Base-by-base conservation (phyloP, 345 rosid genomes). In the Erucastrum elatum region DNA sequence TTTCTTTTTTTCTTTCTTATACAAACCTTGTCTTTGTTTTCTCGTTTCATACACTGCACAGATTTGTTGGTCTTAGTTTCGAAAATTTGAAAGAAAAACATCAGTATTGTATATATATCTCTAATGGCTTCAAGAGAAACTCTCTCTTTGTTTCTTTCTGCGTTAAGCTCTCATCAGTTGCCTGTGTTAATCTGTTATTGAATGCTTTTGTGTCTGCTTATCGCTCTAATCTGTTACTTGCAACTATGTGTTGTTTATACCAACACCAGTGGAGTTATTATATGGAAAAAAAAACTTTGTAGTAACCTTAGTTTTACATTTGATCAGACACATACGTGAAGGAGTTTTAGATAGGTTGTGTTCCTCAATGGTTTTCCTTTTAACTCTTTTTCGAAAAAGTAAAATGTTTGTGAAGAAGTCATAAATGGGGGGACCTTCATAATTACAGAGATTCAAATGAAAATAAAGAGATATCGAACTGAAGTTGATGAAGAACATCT, bases 101-200 rank as follows among this genome's bases (percentile, higher is more conserved):
- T 79, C 5, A 29, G 70, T 74, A 51, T 27, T 74, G 78, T 74
- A 75, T 77, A 86, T 79, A 86, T 79, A 86, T 10, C 30, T 71
- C 37, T 11, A 75, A 60, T 71, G 72, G 8, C 37, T 27, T 77
- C 39, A 53, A 58, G 21, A 58, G 11, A 71, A 44, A 64, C 68
- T 60, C 59, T 66, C 35, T 35, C 39, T 69, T 9, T 74, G 65
- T 30, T 51, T 51, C 27, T 74, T 16, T 75, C 49, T 39, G 2
- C 25, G 59, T 64, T 30, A 11, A 51, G 21, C 41, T 25, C 21
- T 5, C 17, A 51, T 68, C 2, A 69, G 1, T 75, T 34, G 64
- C 64, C 46, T 59, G n/a, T 41, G 64, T 66, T 74, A 33, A 6
- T 59, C 8, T 63, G 71, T 69, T 34, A 13, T 39, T 55, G 12